A percentile compares a stretch with the other conserved stretches of the same genome.
These are phyloP conservation scores for Begonia fuchsioides DNA, from an alignment of 306 rosid genomes.

Conservation along the genomic window DNA sequence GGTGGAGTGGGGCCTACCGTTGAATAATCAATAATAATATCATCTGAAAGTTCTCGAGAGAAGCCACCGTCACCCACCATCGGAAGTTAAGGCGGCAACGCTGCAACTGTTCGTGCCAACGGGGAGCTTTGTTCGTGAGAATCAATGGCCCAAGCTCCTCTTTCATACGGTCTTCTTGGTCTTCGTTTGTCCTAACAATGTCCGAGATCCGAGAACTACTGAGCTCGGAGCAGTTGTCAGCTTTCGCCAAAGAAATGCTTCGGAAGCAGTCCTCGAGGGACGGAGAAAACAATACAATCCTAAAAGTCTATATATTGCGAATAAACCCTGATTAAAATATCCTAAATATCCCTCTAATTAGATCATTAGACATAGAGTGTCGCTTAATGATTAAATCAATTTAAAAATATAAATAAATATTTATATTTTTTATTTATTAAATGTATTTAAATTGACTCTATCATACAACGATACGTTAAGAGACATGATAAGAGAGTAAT, in stretches of 20 bases:
- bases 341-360: too few species aligned
- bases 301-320: too few species aligned
- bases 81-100: slow-evolving; percentile 88
- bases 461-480: too few species aligned
- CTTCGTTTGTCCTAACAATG: slow-evolving; percentile 28
- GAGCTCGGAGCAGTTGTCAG: slow-evolving; percentile 55
- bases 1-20: too few species aligned
- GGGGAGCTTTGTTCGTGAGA: slow-evolving; percentile 80
- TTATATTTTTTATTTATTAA: too few species aligned
- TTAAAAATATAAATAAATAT: too few species aligned
- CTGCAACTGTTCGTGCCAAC: slow-evolving; percentile 83
- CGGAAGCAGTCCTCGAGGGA: slow-evolving; percentile 57
- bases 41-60: slow-evolving; percentile 82
- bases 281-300: too few species aligned
- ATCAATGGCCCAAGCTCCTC: slow-evolving; percentile 48
- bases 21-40: slow-evolving; percentile 20
- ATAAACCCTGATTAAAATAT: too few species aligned
- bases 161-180: slow-evolving; percentile 20
- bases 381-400: too few species aligned
- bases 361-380: too few species aligned
- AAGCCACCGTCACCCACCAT: slow-evolving; percentile 71
- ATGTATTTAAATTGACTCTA: too few species aligned
- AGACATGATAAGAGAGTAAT: too few species aligned
- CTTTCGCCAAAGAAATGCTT: slow-evolving; percentile 59
- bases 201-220: slow-evolving; percentile 66